Evolutionary conservation across 1,139 yeast species (phyloP).

Genomic region (Hyphopichia fennica): DNA sequence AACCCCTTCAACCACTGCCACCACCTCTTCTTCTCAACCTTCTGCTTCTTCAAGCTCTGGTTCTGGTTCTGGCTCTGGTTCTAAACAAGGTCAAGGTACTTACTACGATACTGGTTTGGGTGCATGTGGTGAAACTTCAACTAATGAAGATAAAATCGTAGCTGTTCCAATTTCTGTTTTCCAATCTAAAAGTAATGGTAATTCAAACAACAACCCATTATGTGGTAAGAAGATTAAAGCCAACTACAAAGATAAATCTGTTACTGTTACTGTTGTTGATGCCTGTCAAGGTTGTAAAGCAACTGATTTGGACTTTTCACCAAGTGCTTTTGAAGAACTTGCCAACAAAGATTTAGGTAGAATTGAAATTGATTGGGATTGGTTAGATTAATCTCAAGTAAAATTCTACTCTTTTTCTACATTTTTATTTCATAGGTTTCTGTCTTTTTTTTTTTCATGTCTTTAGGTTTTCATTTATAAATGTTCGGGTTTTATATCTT

Average conservation of each 20-base stretch:
- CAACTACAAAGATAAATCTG: conserved; percentile 38
- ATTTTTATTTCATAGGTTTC: background rate
- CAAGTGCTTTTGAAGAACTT: conserved; percentile 38
- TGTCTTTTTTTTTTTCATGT: background rate
- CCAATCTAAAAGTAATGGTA: conserved; percentile 31
- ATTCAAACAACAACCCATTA: conserved; percentile 43
- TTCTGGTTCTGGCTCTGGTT: conserved; percentile 11
- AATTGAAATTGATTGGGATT: conserved; percentile 45
- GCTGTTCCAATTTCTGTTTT: conserved; percentile 23
- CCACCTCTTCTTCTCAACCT: conserved; percentile 17
- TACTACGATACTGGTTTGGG: conserved; percentile 60
- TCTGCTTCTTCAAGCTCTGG: conserved; percentile 16
- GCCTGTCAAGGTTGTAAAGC: conserved; percentile 41
- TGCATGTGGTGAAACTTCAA: conserved; percentile 55
- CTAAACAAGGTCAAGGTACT: conserved; percentile 54
- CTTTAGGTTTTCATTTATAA: background rate
- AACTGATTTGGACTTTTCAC: conserved; percentile 47
- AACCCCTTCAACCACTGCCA: conserved; percentile 19
- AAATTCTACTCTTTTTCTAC: background rate
- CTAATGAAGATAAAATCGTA: conserved; percentile 49
- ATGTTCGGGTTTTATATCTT: no score
- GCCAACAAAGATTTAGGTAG: conserved; percentile 43
- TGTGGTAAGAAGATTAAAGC: conserved; percentile 46
- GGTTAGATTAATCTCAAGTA: conserved; percentile 18
- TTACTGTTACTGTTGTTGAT: conserved; percentile 45